These are phyloP conservation scores for Carex myosuroides DNA, from an alignment of 176 grass and related monocot genomes.

Conservation along the genomic window DNA sequence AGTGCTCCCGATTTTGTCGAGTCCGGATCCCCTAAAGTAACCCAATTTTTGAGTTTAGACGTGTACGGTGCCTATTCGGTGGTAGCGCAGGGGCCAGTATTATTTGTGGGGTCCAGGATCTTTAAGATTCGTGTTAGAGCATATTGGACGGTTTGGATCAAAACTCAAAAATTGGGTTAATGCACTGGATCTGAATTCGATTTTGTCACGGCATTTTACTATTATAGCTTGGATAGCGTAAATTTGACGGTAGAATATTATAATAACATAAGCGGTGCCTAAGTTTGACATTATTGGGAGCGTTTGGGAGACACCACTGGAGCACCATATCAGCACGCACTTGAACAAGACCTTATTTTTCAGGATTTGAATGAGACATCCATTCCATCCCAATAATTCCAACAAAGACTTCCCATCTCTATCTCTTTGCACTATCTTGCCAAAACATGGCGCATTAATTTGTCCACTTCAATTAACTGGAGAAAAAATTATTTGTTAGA, in stretches of 20 bases:
- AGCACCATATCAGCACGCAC: background rate
- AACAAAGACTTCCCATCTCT: background rate
- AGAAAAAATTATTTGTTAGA: background rate
- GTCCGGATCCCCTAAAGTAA: too few species aligned
- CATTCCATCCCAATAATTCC: constrained; percentile 5
- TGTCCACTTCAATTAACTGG: background rate
- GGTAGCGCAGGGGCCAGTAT: too few species aligned
- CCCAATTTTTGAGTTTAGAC: too few species aligned
- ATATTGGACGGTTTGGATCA: too few species aligned
- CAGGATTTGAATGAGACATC: background rate
- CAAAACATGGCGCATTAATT: background rate
- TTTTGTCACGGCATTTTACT: background rate
- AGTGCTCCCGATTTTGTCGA: background rate
- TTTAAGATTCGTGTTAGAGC: too few species aligned
- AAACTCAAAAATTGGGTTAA: too few species aligned
- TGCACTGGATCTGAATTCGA: too few species aligned
- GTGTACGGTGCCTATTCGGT: too few species aligned
- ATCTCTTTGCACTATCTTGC: background rate
- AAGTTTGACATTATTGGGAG: background rate
- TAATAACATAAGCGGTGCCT: background rate
- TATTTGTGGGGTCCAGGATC: too few species aligned
- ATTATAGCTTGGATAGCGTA: background rate
- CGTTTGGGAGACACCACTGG: background rate
- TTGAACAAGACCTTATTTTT: constrained; percentile 1
- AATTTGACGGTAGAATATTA: background rate